Evolutionary conservation across 2,329 filamentous ascomycete genomes (phyloP).

Genomic region (Akanthomyces muscarius): DNA sequence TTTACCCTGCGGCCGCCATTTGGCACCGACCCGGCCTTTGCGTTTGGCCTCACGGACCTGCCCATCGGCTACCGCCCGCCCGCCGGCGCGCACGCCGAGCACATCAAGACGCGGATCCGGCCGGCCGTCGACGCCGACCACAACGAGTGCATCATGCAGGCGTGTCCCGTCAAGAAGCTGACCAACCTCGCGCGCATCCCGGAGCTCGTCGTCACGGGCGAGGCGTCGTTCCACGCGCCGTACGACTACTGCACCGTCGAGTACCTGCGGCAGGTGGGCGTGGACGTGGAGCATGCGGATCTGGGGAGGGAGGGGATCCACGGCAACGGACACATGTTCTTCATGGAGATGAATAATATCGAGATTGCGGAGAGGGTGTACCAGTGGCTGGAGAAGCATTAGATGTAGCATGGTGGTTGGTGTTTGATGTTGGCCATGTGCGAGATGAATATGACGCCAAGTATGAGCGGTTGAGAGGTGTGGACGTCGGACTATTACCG

Average conservation of each 20-base stretch:
- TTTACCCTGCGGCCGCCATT: constrained; percentile 23
- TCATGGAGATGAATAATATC: constrained; percentile 42
- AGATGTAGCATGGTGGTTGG: not conserved
- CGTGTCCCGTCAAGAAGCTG: constrained; percentile 33
- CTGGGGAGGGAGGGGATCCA: constrained; percentile 42
- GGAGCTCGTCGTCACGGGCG: constrained; percentile 43
- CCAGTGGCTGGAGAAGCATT: constrained; percentile 19
- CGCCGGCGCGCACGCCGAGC: constrained; percentile 16
- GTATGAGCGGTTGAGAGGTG: too few relatives aligned
- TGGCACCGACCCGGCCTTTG: constrained; percentile 21
- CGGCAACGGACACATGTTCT: constrained; percentile 49
- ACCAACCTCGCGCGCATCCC: constrained; percentile 43
- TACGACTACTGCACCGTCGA: constrained; percentile 52
- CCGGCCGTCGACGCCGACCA: constrained; percentile 26
- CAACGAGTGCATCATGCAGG: constrained; percentile 29
- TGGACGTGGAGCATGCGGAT: constrained; percentile 40
- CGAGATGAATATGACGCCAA: too few relatives aligned
- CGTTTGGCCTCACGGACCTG: constrained; percentile 28
- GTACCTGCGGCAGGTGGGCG: constrained; percentile 46
- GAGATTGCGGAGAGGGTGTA: constrained; percentile 23
- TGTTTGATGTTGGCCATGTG: too few relatives aligned
- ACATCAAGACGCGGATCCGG: constrained; percentile 23
- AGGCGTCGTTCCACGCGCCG: constrained; percentile 47
- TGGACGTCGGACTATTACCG: too few relatives aligned
- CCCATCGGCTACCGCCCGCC: constrained; percentile 29